Evolutionary conservation across 257 asterid species (phyloP).

Genomic region (Verbascum thapsus): DNA sequence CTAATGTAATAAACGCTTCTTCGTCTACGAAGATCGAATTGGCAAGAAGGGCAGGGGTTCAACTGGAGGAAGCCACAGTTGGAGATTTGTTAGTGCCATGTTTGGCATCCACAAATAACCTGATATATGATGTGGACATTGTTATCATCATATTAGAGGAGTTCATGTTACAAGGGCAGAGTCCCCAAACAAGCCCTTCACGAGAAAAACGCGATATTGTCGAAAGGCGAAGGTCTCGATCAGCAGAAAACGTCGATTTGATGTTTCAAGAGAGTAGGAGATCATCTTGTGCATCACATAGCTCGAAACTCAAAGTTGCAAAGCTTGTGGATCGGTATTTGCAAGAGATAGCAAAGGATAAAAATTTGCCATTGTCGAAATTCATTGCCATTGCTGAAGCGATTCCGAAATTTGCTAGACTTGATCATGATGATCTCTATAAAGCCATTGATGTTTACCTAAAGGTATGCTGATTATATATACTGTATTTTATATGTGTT

Average conservation of each 20-base stretch:
- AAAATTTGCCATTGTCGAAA: constrained; percentile 51
- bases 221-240: constrained; percentile 78
- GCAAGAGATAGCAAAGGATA: constrained; percentile 64
- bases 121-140: constrained; percentile 61
- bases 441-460: constrained; percentile 78
- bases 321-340: constrained; percentile 84
- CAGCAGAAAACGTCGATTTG: constrained; percentile 69
- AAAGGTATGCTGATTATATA: constrained; percentile 50
- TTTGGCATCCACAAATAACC: constrained; percentile 33
- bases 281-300: constrained; percentile 77
- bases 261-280: constrained; percentile 81
- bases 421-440: constrained; percentile 84
- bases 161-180: constrained; percentile 71
- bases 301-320: constrained; percentile 73
- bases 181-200: constrained; percentile 76
- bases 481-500: too few relatives aligned
- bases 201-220: constrained; percentile 42
- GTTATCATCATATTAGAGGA: constrained; percentile 61
- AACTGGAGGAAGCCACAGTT: constrained; percentile 75
- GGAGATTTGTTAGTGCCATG: constrained; percentile 65
- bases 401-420: constrained; percentile 75
- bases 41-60: constrained; percentile 69
- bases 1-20: constrained; percentile 59
- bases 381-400: constrained; percentile 70
- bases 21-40: constrained; percentile 64